Base-by-base conservation (phyloP, 176 grass and related monocot species). In the Lolium multiflorum region DNA sequence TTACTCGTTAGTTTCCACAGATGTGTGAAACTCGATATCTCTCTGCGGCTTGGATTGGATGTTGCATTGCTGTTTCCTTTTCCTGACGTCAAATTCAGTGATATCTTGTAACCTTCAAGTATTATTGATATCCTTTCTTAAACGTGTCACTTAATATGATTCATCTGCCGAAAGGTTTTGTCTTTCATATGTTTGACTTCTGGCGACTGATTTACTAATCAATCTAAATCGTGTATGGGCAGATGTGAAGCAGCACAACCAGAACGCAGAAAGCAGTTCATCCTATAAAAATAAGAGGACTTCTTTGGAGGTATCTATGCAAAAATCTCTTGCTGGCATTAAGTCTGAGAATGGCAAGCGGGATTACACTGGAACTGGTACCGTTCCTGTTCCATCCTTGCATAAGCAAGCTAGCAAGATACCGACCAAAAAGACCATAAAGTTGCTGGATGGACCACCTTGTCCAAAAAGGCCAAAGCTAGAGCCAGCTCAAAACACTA, bases 401-500 rank as follows among this genome's bases (percentile, higher is more conserved):
- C 83, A 89, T 66, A 97, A 92, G 79, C 90, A 90, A 81, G 94
- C 89, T 66, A 80, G 51, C 24, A 97, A 92, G 58, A 11, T 82
- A 71, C 37, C 72, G 31, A 48, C 71, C 18, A 97, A 97, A 89
- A 94, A 91, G 83, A 89, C 92, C 57, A 89, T 92, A 81, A 97
- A 97, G 84, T 87, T 89, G 68, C 86, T 94, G 73, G 87, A 84
- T 58, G 82, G 61, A 51, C 87, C 91, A 58, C 88, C 90, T 75
- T 94, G 90, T 81, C 65, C 92, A 25, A 97, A 97, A 89, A 92
- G 88, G 71, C 92, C 90, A 83, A 97, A 91, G 79, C 84, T 94
- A 75, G 94, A 97, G 79, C 81, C 89, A 57, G 83, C 76, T 66
- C 87, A 90, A 87, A 88, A 50, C 41, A 3, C 65, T 63, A 71